A percentile compares a stretch with the other conserved stretches of the same genome.
Conservation (phyloP, 2,329 filamentous ascomycete genomes). For the Hypoxylon sp. region DNA sequence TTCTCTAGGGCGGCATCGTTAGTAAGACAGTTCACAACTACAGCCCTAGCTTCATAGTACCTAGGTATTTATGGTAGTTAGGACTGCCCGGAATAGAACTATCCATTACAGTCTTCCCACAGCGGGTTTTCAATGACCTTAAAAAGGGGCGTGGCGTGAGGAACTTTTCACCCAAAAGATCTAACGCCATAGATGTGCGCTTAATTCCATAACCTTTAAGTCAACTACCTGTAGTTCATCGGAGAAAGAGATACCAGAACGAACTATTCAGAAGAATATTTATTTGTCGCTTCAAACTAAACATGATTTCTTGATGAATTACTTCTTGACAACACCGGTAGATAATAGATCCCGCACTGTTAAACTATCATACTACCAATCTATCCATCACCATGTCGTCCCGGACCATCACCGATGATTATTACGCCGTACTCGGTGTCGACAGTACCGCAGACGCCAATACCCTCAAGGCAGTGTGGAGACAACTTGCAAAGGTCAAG, state of each 20-base stretch:
- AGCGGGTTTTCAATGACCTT: too few species aligned
- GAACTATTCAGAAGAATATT: background rate
- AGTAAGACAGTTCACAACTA: background rate
- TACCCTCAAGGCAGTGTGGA: conserved; percentile 42
- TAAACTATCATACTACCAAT: background rate
- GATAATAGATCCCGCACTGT: background rate
- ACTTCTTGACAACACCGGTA: background rate
- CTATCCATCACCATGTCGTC: background rate
- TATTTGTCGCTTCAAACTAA: too few species aligned
- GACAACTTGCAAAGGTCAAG: conserved; percentile 41
- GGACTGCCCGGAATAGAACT: too few species aligned
- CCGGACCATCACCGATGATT: conserved; percentile 39
- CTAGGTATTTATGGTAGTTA: too few species aligned
- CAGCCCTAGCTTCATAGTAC: background rate
- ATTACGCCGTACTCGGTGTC: conserved; percentile 46
- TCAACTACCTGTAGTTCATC: background rate
- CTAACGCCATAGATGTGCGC: background rate
- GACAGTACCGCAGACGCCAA: conserved; percentile 21
- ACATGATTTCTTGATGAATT: too few species aligned
- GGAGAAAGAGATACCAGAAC: background rate
- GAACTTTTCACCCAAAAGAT: background rate
- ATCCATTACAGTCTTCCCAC: too few species aligned
- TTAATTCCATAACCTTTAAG: background rate
- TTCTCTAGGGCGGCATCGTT: background rate
- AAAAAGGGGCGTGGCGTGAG: too few species aligned